A percentile compares a stretch with the other conserved stretches of the same genome.
These are phyloP conservation scores for Microdochium paspali DNA, from an alignment of 2,329 filamentous ascomycete species.

Conservation along the genomic window DNA sequence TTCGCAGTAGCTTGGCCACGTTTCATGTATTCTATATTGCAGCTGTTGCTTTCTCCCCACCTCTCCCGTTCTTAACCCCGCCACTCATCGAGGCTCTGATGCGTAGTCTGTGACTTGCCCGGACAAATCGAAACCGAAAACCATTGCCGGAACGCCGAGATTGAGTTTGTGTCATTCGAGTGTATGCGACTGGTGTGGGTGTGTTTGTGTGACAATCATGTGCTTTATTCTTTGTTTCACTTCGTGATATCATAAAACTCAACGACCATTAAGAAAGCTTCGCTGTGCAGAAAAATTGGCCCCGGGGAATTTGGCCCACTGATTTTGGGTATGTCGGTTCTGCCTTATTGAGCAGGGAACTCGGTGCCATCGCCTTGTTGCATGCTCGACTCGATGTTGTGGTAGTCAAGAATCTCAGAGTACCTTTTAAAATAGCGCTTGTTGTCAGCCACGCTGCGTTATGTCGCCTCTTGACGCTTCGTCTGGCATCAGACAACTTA, in stretches of 20 bases:
- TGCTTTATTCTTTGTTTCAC: conserved; percentile 1
- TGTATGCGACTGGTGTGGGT: background rate
- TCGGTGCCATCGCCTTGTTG: conserved; percentile 8
- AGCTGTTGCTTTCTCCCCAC: no score
- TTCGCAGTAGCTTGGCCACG: no score
- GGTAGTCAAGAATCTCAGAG: conserved; percentile 96
- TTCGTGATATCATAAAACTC: conserved; percentile 1
- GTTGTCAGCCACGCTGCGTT: conserved; percentile 4
- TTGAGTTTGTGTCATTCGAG: background rate
- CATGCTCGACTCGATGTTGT: conserved; percentile 66
- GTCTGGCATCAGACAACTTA: conserved; percentile 33
- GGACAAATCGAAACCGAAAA: background rate
- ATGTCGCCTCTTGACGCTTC: background rate
- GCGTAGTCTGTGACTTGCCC: no score
- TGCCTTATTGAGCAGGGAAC: background rate
- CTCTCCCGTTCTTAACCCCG: no score
- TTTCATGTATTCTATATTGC: no score
- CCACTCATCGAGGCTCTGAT: no score
- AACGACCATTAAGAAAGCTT: background rate
- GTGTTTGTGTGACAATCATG: background rate
- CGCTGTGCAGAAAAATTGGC: background rate
- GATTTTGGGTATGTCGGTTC: background rate
- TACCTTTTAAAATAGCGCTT: conserved; percentile 53
- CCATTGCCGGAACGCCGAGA: background rate
- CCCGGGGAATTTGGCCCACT: background rate